Conservation (phyloP, 805 yeast species). For the Clavispora phyllophila region DNA sequence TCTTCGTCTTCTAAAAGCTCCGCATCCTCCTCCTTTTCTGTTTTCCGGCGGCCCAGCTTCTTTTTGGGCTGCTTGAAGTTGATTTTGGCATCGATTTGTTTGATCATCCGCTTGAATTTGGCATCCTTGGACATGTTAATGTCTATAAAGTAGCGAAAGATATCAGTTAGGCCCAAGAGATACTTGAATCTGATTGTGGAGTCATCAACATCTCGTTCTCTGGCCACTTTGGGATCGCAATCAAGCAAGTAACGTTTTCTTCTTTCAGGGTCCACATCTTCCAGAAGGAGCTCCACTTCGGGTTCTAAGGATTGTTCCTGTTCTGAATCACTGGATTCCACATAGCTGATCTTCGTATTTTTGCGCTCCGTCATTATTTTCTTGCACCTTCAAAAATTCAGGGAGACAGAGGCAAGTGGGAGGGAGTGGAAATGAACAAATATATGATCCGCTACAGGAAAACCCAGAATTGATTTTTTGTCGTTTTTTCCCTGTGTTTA, state of each 20-base stretch:
- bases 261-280: conserved; percentile 5
- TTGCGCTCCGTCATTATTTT: background rate
- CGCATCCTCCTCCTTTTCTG: conserved; percentile 94
- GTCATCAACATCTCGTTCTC: conserved; percentile 49
- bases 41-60: conserved; percentile 64
- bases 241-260: conserved; percentile 10
- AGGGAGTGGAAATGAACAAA: background rate
- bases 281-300: conserved; percentile 1
- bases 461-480: background rate
- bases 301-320: conserved; percentile 2
- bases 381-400: background rate
- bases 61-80: conserved; percentile 29
- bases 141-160: conserved; percentile 84
- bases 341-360: conserved; percentile 1
- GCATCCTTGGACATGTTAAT: conserved; percentile 76
- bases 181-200: conserved; percentile 77
- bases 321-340: conserved; percentile 4
- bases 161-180: conserved; percentile 73
- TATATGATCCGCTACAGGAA: background rate
- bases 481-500: background rate
- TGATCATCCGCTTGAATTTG: conserved; percentile 54
- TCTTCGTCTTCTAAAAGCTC: conserved; percentile 83
- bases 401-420: background rate
- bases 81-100: conserved; percentile 49
- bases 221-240: conserved; percentile 54